phyloP scores from a whole-genome alignment of 306 rosid genomes.

The Begonia peltatifolia region DNA sequence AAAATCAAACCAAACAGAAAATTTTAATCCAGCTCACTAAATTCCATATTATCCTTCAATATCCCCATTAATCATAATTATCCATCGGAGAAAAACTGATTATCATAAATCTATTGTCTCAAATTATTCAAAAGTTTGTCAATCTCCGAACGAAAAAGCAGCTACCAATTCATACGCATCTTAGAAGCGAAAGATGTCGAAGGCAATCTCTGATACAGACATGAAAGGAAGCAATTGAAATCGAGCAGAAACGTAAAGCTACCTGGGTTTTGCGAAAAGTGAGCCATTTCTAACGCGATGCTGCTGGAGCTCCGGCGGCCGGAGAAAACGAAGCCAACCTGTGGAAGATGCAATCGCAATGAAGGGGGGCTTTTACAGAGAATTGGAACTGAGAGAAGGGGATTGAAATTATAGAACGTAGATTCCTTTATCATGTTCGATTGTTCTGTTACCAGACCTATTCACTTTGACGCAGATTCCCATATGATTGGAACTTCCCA shows the following conservation, averaged over 20 bases:
- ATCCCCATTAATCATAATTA: background rate
- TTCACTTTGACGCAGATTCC: too few relatives aligned
- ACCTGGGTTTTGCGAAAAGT: conserved; percentile 35
- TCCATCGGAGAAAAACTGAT: background rate
- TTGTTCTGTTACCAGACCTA: too few relatives aligned
- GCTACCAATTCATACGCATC: background rate
- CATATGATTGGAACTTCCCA: too few relatives aligned
- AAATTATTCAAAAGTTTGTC: too few relatives aligned
- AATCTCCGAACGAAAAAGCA: background rate
- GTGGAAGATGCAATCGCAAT: background rate
- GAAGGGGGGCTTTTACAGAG: background rate
- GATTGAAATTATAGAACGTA: background rate
- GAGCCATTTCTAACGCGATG: conserved; percentile 35
- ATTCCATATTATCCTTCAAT: background rate
- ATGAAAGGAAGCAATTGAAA: background rate
- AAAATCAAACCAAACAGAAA: too few relatives aligned
- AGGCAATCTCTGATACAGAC: background rate
- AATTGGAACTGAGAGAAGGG: background rate
- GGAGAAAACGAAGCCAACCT: conserved; percentile 10
- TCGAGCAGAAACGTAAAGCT: background rate
- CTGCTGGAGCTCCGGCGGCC: conserved; percentile 8
- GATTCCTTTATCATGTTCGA: background rate
- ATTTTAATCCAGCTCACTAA: too few relatives aligned
- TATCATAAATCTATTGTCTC: background rate
- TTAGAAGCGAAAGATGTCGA: background rate